Percentiles rank a stretch among this genome's conserved stretches.
These are phyloP conservation scores for Coprinellus micaceus DNA, from an alignment of 768 basidiomycete genomes.

Conservation along the genomic window DNA sequence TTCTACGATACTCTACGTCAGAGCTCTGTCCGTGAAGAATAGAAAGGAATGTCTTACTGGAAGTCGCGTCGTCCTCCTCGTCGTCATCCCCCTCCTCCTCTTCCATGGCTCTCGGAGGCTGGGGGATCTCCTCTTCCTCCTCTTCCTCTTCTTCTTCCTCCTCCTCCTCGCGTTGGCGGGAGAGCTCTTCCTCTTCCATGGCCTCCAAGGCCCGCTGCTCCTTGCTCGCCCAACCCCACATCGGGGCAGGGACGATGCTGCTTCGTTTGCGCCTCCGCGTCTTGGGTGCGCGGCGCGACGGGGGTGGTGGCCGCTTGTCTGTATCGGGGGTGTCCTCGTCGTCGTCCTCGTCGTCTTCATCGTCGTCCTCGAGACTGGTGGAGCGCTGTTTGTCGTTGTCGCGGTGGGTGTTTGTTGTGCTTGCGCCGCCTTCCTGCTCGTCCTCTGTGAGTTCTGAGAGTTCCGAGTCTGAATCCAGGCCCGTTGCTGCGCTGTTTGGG, in stretches of 20 bases:
- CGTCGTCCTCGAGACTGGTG: constrained; percentile 2
- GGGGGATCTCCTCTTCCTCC: constrained; percentile 45
- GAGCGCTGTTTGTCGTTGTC: constrained; percentile 17
- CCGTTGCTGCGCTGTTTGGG: constrained; percentile 16
- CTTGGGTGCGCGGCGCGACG: constrained; percentile 11
- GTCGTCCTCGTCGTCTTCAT: constrained; percentile 22
- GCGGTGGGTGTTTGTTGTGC: too few species aligned
- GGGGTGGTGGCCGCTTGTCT: constrained; percentile 16
- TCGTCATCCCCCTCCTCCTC: constrained; percentile 49
- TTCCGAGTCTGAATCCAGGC: constrained; percentile 65
- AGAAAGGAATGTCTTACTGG: background rate
- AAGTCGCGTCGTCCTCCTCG: constrained; percentile 17
- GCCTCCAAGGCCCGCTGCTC: constrained; percentile 26
- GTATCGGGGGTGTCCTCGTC: constrained; percentile 24
- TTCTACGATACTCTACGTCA: background rate
- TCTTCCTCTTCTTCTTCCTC: constrained; percentile 37
- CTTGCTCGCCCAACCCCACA: constrained; percentile 83
- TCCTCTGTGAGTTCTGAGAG: constrained; percentile 83
- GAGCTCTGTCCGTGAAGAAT: background rate
- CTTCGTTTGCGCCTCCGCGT: constrained; percentile 48
- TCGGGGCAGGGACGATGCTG: constrained; percentile 70
- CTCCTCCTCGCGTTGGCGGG: constrained; percentile 63
- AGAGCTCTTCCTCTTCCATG: too few species aligned
- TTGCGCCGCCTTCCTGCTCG: constrained; percentile 50
- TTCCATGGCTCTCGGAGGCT: constrained; percentile 53